Evolutionary conservation across 306 rosid genomes (phyloP), one percentile per base, ranked within the genome.

Genomic region (Pachyrhizus erosus): DNA sequence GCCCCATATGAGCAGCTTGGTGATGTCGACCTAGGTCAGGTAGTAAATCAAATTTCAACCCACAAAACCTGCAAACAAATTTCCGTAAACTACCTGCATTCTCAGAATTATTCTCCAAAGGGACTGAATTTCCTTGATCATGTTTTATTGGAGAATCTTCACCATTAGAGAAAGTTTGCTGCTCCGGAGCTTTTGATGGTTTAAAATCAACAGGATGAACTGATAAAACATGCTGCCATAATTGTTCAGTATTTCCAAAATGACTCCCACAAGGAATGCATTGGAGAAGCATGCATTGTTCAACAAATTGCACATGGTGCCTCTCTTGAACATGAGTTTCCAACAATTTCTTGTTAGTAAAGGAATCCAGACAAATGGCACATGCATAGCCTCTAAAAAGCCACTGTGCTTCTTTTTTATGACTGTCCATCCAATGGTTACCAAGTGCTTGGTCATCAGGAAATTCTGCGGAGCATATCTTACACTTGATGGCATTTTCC

Each of bases 11-110:
- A 27, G 97, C 97, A 84, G 99, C 98, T 89, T 96, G 99, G 87
- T 96, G 99, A 84, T 96, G 99, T 46, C 98, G 94, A 77, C 98
- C 99, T 49, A 96, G 93, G 86, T 96, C 99, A 42, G 99, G 99
- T 71, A 96, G 93, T 82, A 96, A 92, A 86, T 96, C 92, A 86
- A 96, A 96, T 92, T 91, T 93, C 85, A 93, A 90, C 74, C 99
- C 97, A 86, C 99, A 96, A 81, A 96, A 91, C 94, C 91, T 90
- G 90, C 99, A 96, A 86, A 85, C 67, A 79, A 91, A 91, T 86
- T 86, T 96, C 49, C 98, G 89, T 51, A 67, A 73, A 83, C 87
- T 89, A 85, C 91, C 84, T 43, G 85, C 46, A 69, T 87, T 93
- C 87, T 87, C 90, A 18, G 87, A 80, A 71, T 80, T 86, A 83